These are phyloP conservation scores for Eucalyptus cladocalyx DNA, from an alignment of 345 rosid species.

Conservation along the genomic window DNA sequence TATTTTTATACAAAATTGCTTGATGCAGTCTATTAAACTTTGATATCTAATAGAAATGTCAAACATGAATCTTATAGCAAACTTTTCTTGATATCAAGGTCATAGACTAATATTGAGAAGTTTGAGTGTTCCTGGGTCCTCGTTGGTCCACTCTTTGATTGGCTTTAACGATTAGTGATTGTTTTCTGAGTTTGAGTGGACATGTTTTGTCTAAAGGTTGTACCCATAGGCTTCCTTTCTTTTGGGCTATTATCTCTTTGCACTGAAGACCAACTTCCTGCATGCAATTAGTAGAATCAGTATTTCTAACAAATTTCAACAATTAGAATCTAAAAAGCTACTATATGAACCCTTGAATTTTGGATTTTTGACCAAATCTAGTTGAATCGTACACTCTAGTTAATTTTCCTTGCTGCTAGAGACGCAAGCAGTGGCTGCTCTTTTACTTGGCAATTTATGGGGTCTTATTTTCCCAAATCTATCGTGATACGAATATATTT, in stretches of 20 bases:
- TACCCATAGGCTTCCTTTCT: not conserved
- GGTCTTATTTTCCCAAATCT: not conserved
- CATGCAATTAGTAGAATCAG: not conserved
- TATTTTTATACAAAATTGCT: not conserved
- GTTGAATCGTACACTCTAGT: not conserved
- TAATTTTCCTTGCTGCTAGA: not conserved
- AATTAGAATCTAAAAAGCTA: not conserved
- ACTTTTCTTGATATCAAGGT: not conserved
- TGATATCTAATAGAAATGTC: not conserved
- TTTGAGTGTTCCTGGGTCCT: not conserved
- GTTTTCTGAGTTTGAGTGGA: not conserved
- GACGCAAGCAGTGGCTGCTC: not conserved
- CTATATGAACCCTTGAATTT: not conserved
- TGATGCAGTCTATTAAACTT: not conserved
- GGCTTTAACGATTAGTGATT: not conserved
- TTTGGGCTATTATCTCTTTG: not conserved
- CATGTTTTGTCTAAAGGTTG: not conserved
- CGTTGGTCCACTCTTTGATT: not conserved
- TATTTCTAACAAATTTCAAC: not conserved
- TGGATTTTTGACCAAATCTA: not conserved
- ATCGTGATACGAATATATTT: not conserved
- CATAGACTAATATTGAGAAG: not conserved
- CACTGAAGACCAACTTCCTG: not conserved
- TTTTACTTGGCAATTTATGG: not conserved
- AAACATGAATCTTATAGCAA: not conserved